Base-by-base conservation (phyloP, 345 rosid species). In the Lepidium aucheri region DNA sequence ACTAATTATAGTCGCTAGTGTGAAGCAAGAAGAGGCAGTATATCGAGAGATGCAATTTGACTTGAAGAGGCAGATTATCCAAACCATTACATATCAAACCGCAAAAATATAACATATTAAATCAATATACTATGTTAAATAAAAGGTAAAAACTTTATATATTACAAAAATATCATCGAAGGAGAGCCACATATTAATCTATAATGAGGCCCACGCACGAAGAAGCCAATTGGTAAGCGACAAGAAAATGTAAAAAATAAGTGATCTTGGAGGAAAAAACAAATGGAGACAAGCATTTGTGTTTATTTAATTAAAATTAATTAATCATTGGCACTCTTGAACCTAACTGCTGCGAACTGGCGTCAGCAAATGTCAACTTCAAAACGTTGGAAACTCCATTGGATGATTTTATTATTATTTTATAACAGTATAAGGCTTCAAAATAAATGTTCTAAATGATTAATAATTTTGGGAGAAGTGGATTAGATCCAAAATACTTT, bases 351-450 rank as follows among this genome's bases (percentile, higher is more conserved):
- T 60, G 63, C 65, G 65, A 78, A 57, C 45, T 75, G 50, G 82
- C 74, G 75, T 78, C 72, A 78, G 82, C 79, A 72, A 13, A 72
- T 75, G 77, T 75, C 77, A 71, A 78, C 72, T 63, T 78, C 82
- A 63, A 63, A 45, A 67, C 69, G 65, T 71, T 71, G 77, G 68
- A 57, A 66, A 75, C 77, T 71, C 65, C 79, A 78, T 71, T 55
- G n/a, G 11, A 64, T 17, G 14, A 55, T 71, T 46, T 28, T n/a
- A 7, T 47, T 46, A 38, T 45, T 35, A 46, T 32, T 54, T 63
- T 8, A 12, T 43, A n/a, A 12, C 22, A 16, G 15, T 44, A 49
- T 62, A 43, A 45, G 22, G 6, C 28, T 8, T 9, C 1, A 22
- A 14, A 43, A 24, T 16, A 22, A 60, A 6, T 24, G 5, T 14